These are phyloP conservation scores for Bothriochloa decipiens DNA, from an alignment of 176 grass and related monocot genomes.

Conservation along the genomic window DNA sequence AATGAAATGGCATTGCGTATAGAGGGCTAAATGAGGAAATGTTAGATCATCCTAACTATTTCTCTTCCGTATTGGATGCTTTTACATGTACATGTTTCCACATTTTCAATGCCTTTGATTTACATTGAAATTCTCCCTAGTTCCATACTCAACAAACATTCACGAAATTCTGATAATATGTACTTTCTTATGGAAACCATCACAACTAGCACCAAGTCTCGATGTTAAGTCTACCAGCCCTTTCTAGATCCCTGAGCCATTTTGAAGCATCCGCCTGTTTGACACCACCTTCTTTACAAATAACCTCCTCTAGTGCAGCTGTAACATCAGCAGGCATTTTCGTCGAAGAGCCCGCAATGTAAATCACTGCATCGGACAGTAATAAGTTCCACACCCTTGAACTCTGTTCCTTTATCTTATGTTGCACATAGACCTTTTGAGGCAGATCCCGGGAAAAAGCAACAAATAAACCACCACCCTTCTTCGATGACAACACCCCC, in stretches of 20 bases:
- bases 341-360: constrained; percentile 74
- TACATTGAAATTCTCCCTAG: not conserved
- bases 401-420: constrained; percentile 89
- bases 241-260: constrained; percentile 71
- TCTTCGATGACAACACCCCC: constrained; percentile 63
- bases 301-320: constrained; percentile 72
- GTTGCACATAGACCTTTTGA: constrained; percentile 86
- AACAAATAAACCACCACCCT: constrained; percentile 83
- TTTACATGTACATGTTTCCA: constrained; percentile 13
- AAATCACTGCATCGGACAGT: constrained; percentile 60
- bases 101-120: not conserved
- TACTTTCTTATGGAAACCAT: constrained; percentile 8
- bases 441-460: constrained; percentile 92
- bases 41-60: not conserved
- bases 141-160: not conserved
- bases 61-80: not conserved
- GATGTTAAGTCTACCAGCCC: constrained; percentile 68
- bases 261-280: constrained; percentile 55
- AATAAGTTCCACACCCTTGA: constrained; percentile 76
- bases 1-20: not conserved
- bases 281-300: constrained; percentile 55
- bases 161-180: not conserved
- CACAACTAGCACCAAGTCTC: constrained; percentile 75
- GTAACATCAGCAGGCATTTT: constrained; percentile 95
- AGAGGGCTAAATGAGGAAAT: not conserved